Conservation (phyloP, 140 eudicot genomes). For the Oenanthe javanica region DNA sequence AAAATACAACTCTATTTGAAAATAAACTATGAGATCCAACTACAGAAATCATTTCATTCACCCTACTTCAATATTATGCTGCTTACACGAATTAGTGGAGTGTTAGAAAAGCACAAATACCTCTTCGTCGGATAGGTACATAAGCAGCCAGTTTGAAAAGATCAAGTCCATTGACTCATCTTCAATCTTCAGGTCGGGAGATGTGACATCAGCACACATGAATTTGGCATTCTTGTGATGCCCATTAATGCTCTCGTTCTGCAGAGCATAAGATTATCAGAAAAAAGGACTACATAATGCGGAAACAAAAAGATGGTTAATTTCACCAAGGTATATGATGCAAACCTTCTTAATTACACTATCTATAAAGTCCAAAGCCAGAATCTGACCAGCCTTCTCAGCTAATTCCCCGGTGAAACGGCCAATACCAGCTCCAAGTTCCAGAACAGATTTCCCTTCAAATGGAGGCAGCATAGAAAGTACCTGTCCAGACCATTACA, state of each 20-base stretch:
- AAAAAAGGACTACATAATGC: neutral
- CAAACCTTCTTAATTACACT: slow-evolving; percentile 72
- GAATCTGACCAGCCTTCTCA: slow-evolving; percentile 58
- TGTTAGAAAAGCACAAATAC: slow-evolving; percentile 23
- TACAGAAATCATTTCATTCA: neutral
- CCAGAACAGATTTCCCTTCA: slow-evolving; percentile 75
- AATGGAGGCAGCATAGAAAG: slow-evolving; percentile 86
- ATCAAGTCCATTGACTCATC: slow-evolving; percentile 69
- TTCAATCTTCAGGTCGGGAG: slow-evolving; percentile 57
- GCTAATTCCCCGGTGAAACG: slow-evolving; percentile 96
- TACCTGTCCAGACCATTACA: slow-evolving; percentile 34
- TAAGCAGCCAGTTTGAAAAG: slow-evolving; percentile 89
- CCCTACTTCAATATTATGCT: neutral
- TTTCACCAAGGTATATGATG: slow-evolving; percentile 7
- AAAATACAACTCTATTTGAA: neutral
- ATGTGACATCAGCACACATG: slow-evolving; percentile 92
- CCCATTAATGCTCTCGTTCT: slow-evolving; percentile 81
- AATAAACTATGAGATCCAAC: neutral
- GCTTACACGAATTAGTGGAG: neutral
- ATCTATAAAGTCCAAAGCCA: slow-evolving; percentile 89
- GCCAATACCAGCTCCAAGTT: slow-evolving; percentile 98
- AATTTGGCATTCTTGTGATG: slow-evolving; percentile 75
- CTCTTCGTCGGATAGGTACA: slow-evolving; percentile 97
- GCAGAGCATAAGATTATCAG: slow-evolving; percentile 24
- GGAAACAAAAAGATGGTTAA: neutral